Conservation (phyloP, 768 basidiomycete genomes). For the Termitomyces sp. region DNA sequence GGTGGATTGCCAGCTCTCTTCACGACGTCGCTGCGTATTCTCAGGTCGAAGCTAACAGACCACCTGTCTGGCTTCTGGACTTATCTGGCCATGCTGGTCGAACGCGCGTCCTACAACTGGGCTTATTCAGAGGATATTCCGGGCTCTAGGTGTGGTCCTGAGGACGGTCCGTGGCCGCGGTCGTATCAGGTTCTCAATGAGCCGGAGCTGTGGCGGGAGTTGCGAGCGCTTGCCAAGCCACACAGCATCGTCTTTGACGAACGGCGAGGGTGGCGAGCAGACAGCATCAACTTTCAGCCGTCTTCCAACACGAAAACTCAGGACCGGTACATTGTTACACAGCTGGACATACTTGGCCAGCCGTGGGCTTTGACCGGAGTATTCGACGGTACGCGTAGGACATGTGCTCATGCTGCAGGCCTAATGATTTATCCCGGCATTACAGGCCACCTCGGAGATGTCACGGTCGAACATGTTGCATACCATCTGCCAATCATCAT, state of each 20-base stretch:
- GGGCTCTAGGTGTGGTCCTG: conserved; percentile 55
- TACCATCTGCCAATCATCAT: conserved; percentile 66
- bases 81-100: conserved; percentile 33
- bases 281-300: conserved; percentile 66
- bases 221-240: conserved; percentile 47
- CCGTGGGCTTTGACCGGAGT: conserved; percentile 66
- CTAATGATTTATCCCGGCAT: conserved; percentile 9
- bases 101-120: conserved; percentile 33
- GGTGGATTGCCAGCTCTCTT: conserved; percentile 2
- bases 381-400: conserved; percentile 51
- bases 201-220: conserved; percentile 48
- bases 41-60: conserved; percentile 8
- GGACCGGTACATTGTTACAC: conserved; percentile 58
- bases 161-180: conserved; percentile 64
- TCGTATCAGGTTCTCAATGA: conserved; percentile 47
- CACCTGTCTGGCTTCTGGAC: conserved; percentile 13
- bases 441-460: conserved; percentile 63
- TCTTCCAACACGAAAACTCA: conserved; percentile 49
- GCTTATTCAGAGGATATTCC: conserved; percentile 59
- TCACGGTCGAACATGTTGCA: conserved; percentile 64
- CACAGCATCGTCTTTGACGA: conserved; percentile 36
- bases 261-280: conserved; percentile 35
- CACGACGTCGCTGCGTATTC: conserved; percentile 12
- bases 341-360: conserved; percentile 49
- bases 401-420: conserved; percentile 2